Percentiles rank a stretch among this genome's conserved stretches.
Conservation (phyloP, 1,284 basidiomycete species). For the Sanghuangporus baumii region DNA sequence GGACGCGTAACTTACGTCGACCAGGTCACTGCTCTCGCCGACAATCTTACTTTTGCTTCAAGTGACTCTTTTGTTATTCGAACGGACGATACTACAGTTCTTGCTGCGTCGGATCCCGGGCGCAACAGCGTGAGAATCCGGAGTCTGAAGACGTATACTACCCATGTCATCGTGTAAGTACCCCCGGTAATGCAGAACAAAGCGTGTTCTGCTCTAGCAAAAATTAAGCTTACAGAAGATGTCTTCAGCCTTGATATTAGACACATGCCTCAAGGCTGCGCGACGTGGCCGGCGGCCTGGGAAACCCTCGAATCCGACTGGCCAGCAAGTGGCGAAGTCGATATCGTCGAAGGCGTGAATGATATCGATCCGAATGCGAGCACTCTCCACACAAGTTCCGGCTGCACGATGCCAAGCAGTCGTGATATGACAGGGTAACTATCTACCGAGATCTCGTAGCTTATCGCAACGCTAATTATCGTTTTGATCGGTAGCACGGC, state of each 20-base stretch:
- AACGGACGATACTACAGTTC: slow-evolving; percentile 28
- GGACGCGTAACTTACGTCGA: slow-evolving; percentile 55
- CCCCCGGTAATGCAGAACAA: background rate
- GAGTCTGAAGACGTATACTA: slow-evolving; percentile 28
- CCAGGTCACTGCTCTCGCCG: slow-evolving; percentile 34
- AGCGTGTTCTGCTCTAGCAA: background rate
- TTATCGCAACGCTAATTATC: background rate
- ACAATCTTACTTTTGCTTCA: slow-evolving; percentile 45
- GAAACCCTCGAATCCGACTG: slow-evolving; percentile 28
- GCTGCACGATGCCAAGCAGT: slow-evolving; percentile 50
- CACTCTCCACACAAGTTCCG: slow-evolving; percentile 59
- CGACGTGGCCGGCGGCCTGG: slow-evolving; percentile 45
- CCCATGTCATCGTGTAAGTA: slow-evolving; percentile 28
- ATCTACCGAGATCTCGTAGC: slow-evolving; percentile 40
- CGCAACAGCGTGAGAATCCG: slow-evolving; percentile 31
- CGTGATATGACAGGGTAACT: slow-evolving; percentile 26
- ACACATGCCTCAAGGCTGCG: slow-evolving; percentile 60
- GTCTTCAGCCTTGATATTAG: slow-evolving; percentile 28
- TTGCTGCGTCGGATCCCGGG: slow-evolving; percentile 28
- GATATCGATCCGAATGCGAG: slow-evolving; percentile 47
- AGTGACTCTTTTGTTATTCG: slow-evolving; percentile 40
- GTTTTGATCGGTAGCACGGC: slow-evolving; percentile 28
- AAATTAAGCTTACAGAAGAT: background rate
- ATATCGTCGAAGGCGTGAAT: slow-evolving; percentile 68
- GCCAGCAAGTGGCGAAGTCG: slow-evolving; percentile 45